phyloP scores from a whole-genome alignment of 2,329 filamentous ascomycete species.

The Arthrobotrys musiformis region DNA sequence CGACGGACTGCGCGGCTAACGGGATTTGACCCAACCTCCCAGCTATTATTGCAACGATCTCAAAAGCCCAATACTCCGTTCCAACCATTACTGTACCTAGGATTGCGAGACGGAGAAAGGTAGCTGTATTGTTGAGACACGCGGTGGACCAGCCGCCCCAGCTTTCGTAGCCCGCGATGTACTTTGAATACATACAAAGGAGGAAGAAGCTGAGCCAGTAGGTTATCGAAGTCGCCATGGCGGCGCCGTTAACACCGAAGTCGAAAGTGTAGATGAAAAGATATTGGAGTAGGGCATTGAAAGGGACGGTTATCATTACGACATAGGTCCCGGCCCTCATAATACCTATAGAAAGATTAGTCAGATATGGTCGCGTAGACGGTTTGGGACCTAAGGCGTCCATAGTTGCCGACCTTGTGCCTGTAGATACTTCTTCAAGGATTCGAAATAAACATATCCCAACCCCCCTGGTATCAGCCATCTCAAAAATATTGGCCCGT shows the following conservation, averaged over 20 bases:
- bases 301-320: constrained; percentile 80
- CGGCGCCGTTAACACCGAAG: constrained; percentile 80
- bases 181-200: constrained; percentile 77
- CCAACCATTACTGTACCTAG: constrained; percentile 85
- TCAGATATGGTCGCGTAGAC: neutral
- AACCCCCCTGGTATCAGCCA: constrained; percentile 81
- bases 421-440: constrained; percentile 85
- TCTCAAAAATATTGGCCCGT: constrained; percentile 78
- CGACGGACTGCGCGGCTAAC: constrained; percentile 83
- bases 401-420: constrained; percentile 70
- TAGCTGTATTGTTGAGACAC: constrained; percentile 74
- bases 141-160: constrained; percentile 79
- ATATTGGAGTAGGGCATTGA: constrained; percentile 83
- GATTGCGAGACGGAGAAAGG: constrained; percentile 78
- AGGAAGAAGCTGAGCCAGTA: constrained; percentile 87
- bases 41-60: constrained; percentile 85
- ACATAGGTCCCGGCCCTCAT: constrained; percentile 86
- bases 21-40: constrained; percentile 81
- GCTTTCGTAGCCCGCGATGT: constrained; percentile 76
- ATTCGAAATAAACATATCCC: constrained; percentile 88
- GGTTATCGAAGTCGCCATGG: constrained; percentile 81
- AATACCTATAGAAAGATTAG: constrained; percentile 64
- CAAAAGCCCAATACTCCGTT: constrained; percentile 92
- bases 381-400: too few species aligned
- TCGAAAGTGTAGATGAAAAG: constrained; percentile 78